Base-by-base conservation (phyloP, 208 protist species). In the Leishmania braziliensis region DNA sequence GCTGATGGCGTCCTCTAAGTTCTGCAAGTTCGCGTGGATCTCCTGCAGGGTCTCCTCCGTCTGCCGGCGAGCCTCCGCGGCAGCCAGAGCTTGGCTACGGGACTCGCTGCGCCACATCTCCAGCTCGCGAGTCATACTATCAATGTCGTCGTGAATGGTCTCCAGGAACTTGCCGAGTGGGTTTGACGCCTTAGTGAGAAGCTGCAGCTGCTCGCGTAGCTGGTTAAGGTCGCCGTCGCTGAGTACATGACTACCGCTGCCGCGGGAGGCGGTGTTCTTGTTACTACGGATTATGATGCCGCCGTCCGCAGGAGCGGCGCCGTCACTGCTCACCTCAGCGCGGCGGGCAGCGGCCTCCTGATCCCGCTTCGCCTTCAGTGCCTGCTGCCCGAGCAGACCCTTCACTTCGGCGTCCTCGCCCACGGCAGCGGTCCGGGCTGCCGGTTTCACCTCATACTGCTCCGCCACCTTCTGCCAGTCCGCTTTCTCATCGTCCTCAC, bases 51-150 rank as follows among this genome's bases (percentile, higher is more conserved):
- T 94, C 80, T 96, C 93, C 81, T 91, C 89, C 71, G 95, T 98
- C 83, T 95, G 90, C 39, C 93, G 91, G 16, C 86, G 85, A 0
- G 95, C 95, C 63, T 98, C 93, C 10, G 90, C 84, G 0, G 95
- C 95, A 33, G 93, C 93, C 29, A 96, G 77, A 14, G 90, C 89
- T 83, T 98, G 95, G 54, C 72, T 95, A 53, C 95, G 92, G 51
- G 95, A 90, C 86, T 98, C 93, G 39, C 89, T 92, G 53, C 95
- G 90, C 95, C 95, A 98, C 93, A 95, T 96, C 75, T 98, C 95
- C 48, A 98, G 79, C 84, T 98, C 95, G 6, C 95, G 88, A 18
- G 86, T 83, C 95, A 98, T 98, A 75, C 90, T 96, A 54, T 98
- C 95, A 77, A 98, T 92, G 77, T 98, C 95, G 69, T 98, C 93